phyloP scores from a whole-genome alignment of 176 grass and related monocot genomes.

The Typha latifolia region DNA sequence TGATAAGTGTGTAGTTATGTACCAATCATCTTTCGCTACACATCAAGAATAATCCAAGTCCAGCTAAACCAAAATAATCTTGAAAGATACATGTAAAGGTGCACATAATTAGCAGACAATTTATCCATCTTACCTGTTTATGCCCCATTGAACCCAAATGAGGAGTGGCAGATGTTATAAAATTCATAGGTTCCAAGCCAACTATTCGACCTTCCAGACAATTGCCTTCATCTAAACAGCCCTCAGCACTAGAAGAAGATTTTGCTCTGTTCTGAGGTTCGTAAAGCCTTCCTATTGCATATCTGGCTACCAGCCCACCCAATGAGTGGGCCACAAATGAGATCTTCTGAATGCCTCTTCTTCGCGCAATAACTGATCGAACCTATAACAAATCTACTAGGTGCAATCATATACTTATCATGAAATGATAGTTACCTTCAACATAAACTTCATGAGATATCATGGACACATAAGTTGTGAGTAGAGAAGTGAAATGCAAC shows the following conservation, averaged over 20 bases:
- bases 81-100: neutral
- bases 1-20: no score
- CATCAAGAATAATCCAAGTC: neutral
- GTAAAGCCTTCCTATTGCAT: conserved; percentile 74
- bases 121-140: conserved; percentile 59
- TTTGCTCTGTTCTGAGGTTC: conserved; percentile 17
- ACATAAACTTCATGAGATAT: no score
- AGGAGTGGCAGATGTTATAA: conserved; percentile 72
- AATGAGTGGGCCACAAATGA: conserved; percentile 95
- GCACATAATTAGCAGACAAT: conserved; percentile 16
- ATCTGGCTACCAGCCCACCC: conserved; percentile 80
- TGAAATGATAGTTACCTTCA: neutral
- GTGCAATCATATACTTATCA: neutral
- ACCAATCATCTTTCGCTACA: no score
- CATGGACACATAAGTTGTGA: no score
- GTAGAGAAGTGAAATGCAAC: no score
- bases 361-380: conserved; percentile 51
- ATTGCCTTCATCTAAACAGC: conserved; percentile 20
- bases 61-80: neutral
- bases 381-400: conserved; percentile 39
- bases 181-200: conserved; percentile 81
- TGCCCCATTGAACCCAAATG: conserved; percentile 86
- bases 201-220: conserved; percentile 39
- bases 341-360: conserved; percentile 48
- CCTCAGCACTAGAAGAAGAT: conserved; percentile 3